phyloP scores from a whole-genome alignment of 164 flowering plant genomes.

The Akebia trifoliata region DNA sequence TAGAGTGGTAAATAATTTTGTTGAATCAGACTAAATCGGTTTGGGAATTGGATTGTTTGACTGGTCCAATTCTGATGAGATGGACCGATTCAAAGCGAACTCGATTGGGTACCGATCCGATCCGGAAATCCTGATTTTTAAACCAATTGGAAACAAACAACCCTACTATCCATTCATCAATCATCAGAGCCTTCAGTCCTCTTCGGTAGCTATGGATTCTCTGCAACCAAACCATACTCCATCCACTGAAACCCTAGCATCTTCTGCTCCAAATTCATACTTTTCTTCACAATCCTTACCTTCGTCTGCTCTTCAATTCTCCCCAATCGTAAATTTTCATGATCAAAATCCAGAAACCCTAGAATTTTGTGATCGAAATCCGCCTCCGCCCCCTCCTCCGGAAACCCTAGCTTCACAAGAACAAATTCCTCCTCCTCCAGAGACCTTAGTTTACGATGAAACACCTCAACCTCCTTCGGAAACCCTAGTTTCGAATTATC shows the following conservation, averaged over 20 bases:
- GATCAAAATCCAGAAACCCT: constrained; percentile 9
- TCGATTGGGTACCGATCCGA: too few relatives aligned
- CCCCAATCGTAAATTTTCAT: background rate
- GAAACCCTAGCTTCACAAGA: constrained; percentile 8
- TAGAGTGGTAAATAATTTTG: too few relatives aligned
- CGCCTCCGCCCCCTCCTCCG: background rate
- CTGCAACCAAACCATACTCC: constrained; percentile 6
- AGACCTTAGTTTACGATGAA: constrained; percentile 3
- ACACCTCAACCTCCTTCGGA: background rate
- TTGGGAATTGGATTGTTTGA: too few relatives aligned
- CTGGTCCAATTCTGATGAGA: too few relatives aligned
- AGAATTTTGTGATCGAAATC: background rate
- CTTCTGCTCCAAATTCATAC: background rate
- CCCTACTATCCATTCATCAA: too few relatives aligned
- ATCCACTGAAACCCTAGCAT: constrained; percentile 3
- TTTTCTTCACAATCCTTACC: constrained; percentile 1
- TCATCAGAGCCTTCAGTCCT: background rate
- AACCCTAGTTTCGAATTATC: background rate
- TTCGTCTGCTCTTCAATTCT: constrained; percentile 1
- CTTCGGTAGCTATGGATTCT: constrained; percentile 12
- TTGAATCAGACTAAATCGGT: too few relatives aligned
- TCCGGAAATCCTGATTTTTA: too few relatives aligned
- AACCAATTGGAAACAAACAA: too few relatives aligned
- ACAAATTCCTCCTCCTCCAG: background rate
- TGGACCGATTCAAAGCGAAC: too few relatives aligned